Conservation (phyloP, 306 rosid genomes). For the Citrullus colocynthis region DNA sequence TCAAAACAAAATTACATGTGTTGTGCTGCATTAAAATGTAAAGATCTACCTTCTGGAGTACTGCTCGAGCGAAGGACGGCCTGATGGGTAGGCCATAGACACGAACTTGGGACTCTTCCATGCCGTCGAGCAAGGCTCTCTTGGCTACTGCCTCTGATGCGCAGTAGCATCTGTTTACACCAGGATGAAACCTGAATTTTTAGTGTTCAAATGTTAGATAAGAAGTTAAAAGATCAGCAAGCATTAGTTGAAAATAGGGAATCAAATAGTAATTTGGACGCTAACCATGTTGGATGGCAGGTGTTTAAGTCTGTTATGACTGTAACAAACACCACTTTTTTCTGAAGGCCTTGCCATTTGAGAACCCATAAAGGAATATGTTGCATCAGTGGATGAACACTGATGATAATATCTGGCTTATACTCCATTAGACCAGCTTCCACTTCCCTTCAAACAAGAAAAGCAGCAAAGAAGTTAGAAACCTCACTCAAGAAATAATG, state of each 20-base stretch:
- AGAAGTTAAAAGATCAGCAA: not conserved
- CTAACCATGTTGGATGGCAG: slow-evolving; percentile 94
- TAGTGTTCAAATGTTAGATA: slow-evolving; percentile 9
- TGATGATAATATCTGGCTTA: slow-evolving; percentile 85
- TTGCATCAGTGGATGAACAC: slow-evolving; percentile 98
- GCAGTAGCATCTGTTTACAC: slow-evolving; percentile 91
- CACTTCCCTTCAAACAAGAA: slow-evolving; percentile 58
- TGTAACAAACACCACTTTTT: slow-evolving; percentile 79
- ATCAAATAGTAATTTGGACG: not conserved
- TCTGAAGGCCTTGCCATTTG: slow-evolving; percentile 95
- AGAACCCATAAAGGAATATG: slow-evolving; percentile 98
- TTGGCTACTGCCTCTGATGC: slow-evolving; percentile 78
- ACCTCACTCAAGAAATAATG: not conserved
- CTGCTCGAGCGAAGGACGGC: slow-evolving; percentile 88
- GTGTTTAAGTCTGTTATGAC: slow-evolving; percentile 83
- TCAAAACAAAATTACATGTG: not conserved
- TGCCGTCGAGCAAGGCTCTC: slow-evolving; percentile 67
- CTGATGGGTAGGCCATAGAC: slow-evolving; percentile 85
- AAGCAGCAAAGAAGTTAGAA: slow-evolving; percentile 5
- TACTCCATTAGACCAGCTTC: slow-evolving; percentile 94
- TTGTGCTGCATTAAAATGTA: not conserved
- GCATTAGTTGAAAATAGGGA: not conserved
- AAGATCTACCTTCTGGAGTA: slow-evolving; percentile 46
- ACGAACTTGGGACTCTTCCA: slow-evolving; percentile 55
- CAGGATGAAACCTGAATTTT: slow-evolving; percentile 76